These are phyloP conservation scores for Danielozyma ontarioensis DNA, from an alignment of 805 yeast genomes.

Conservation along the genomic window DNA sequence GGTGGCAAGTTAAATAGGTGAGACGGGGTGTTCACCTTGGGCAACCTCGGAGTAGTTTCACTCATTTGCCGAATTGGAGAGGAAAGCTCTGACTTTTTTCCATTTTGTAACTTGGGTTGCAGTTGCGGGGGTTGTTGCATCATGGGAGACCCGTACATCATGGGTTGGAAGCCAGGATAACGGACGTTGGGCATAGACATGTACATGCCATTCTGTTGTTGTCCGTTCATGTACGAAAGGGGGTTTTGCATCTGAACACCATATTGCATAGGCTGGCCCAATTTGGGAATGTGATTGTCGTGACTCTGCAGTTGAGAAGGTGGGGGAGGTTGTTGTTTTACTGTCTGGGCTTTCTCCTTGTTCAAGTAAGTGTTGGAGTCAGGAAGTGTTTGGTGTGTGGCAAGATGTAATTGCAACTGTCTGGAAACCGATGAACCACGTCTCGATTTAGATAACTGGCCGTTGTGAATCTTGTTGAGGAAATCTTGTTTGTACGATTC, in stretches of 20 bases:
- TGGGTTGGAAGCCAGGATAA: not conserved
- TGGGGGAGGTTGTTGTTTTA: conserved; percentile 4
- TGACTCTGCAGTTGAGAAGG: conserved; percentile 6
- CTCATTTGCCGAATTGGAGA: conserved; percentile 25
- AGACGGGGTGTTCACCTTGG: conserved; percentile 19
- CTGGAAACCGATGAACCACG: conserved; percentile 79
- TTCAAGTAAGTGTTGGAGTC: conserved; percentile 15
- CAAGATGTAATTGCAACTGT: conserved; percentile 71
- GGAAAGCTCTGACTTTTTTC: conserved; percentile 38
- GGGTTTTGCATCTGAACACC: conserved; percentile 10
- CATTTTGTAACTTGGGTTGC: conserved; percentile 8
- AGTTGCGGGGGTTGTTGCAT: conserved; percentile 5
- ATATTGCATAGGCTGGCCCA: conserved; percentile 14
- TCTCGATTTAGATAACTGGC: conserved; percentile 66
- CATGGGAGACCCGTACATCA: not conserved
- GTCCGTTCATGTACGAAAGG: conserved; percentile 10
- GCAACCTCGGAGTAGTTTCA: conserved; percentile 27
- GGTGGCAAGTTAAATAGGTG: conserved; percentile 29
- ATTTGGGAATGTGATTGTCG: conserved; percentile 15
- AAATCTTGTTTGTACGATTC: conserved; percentile 82
- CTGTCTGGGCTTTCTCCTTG: not conserved
- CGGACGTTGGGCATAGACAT: not conserved
- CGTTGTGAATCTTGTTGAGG: conserved; percentile 70
- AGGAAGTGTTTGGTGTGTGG: conserved; percentile 50
- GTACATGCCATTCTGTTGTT: not conserved